Conservation (phyloP, 495 filamentous ascomycete genomes). For the Penicillium lagena region DNA sequence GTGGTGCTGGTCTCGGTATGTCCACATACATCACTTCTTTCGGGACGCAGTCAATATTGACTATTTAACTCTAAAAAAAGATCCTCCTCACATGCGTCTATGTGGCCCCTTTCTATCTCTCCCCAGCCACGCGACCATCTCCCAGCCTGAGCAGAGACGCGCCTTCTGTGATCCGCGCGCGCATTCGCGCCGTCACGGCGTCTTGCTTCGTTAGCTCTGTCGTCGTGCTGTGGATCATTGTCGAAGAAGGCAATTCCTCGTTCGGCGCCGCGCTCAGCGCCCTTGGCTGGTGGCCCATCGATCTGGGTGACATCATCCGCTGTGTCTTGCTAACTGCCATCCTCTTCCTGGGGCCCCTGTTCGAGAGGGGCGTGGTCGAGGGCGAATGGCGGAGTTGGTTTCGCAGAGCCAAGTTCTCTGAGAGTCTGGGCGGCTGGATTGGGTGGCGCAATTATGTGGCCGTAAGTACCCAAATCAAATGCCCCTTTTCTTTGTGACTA, state of each 20-base stretch:
- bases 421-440: constrained; percentile 52
- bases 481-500: background rate
- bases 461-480: constrained; percentile 28
- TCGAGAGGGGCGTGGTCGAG: constrained; percentile 65
- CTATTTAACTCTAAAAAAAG: too few species aligned
- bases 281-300: constrained; percentile 71
- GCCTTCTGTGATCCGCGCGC: constrained; percentile 81
- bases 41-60: too few species aligned
- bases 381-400: constrained; percentile 64
- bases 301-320: constrained; percentile 49
- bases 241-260: constrained; percentile 36
- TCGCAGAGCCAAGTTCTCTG: constrained; percentile 28
- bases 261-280: constrained; percentile 50
- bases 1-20: constrained; percentile 49
- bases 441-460: constrained; percentile 62
- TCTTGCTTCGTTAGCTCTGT: constrained; percentile 58
- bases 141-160: constrained; percentile 78
- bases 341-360: constrained; percentile 82
- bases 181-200: constrained; percentile 69
- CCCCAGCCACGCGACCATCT: constrained; percentile 69
- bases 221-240: constrained; percentile 56
- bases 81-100: constrained; percentile 75
- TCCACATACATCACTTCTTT: background rate
- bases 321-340: constrained; percentile 63
- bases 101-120: constrained; percentile 88